These are phyloP conservation scores for Scheffersomyces quercinus DNA, from an alignment of 1,139 yeast genomes.

Conservation along the genomic window DNA sequence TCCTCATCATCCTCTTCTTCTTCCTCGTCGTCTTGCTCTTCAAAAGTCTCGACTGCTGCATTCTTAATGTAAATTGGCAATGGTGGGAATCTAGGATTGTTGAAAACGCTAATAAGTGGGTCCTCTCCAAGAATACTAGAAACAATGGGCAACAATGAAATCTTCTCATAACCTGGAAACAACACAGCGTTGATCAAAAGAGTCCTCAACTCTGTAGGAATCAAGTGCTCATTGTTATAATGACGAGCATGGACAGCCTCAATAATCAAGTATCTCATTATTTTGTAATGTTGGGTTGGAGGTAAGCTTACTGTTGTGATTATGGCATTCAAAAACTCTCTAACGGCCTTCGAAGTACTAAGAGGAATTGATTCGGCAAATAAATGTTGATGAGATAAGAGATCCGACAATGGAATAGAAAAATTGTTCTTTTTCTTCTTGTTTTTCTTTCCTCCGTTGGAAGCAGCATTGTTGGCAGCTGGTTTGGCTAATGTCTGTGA, in stretches of 20 bases:
- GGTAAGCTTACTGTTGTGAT: conserved; percentile 56
- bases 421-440: conserved; percentile 46
- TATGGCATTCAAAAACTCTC: conserved; percentile 50
- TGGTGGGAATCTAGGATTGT: conserved; percentile 81
- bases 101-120: conserved; percentile 51
- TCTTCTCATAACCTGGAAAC: conserved; percentile 63
- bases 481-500: conserved; percentile 10
- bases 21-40: conserved; percentile 18
- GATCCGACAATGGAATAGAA: conserved; percentile 61
- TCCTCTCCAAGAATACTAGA: conserved; percentile 47
- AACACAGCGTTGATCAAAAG: conserved; percentile 56
- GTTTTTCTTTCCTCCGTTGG: conserved; percentile 21
- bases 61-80: conserved; percentile 39
- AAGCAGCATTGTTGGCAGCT: conserved; percentile 6
- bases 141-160: conserved; percentile 72
- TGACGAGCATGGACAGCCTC: conserved; percentile 41
- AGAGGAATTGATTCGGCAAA: conserved; percentile 47
- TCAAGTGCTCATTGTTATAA: conserved; percentile 23
- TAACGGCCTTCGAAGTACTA: conserved; percentile 37
- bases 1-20: conserved; percentile 21
- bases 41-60: conserved; percentile 8
- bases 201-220: conserved; percentile 32
- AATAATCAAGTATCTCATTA: conserved; percentile 57
- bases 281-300: conserved; percentile 61
- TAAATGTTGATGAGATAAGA: conserved; percentile 65